phyloP scores from a whole-genome alignment of 495 filamentous ascomycete species.

The Penicillium maclennaniae region DNA sequence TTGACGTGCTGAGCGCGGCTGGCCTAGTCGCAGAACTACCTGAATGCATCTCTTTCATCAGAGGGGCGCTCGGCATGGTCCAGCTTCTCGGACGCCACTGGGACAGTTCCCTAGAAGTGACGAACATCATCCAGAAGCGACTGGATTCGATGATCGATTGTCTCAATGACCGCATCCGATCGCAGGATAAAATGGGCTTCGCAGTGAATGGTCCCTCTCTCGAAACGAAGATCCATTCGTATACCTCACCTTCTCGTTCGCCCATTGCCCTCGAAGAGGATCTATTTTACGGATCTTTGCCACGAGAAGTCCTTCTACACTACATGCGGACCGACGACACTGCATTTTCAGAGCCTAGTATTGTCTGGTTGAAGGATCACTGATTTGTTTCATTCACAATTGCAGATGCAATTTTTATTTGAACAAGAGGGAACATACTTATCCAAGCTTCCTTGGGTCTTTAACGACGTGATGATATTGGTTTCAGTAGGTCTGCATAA shows the following conservation, averaged over 20 bases:
- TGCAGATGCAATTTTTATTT: neutral
- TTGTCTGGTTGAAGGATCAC: slow-evolving; percentile 30
- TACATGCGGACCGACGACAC: slow-evolving; percentile 30
- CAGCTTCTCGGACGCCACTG: slow-evolving; percentile 33
- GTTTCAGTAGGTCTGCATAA: slow-evolving; percentile 2
- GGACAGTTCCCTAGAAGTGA: slow-evolving; percentile 29
- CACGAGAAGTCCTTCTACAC: slow-evolving; percentile 29
- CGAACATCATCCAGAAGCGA: slow-evolving; percentile 27
- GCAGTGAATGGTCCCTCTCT: slow-evolving; percentile 28
- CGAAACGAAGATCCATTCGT: slow-evolving; percentile 29
- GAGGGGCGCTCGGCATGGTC: slow-evolving; percentile 38
- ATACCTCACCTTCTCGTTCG: slow-evolving; percentile 12
- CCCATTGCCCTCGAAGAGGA: slow-evolving; percentile 26
- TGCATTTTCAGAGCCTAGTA: slow-evolving; percentile 18
- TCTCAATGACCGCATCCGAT: slow-evolving; percentile 19
- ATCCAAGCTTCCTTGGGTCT: slow-evolving; percentile 1
- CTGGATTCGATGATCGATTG: slow-evolving; percentile 28
- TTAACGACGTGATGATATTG: slow-evolving; percentile 19
- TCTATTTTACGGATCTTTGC: slow-evolving; percentile 33
- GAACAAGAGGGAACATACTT: neutral
- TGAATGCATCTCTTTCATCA: slow-evolving; percentile 45
- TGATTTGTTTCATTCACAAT: neutral
- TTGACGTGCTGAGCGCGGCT: slow-evolving; percentile 45
- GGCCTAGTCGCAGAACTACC: slow-evolving; percentile 31
- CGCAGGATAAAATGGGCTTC: slow-evolving; percentile 33